Base-by-base conservation (phyloP, 2,329 filamentous ascomycete species). In the Colletotrichum lindemuthianum region DNA sequence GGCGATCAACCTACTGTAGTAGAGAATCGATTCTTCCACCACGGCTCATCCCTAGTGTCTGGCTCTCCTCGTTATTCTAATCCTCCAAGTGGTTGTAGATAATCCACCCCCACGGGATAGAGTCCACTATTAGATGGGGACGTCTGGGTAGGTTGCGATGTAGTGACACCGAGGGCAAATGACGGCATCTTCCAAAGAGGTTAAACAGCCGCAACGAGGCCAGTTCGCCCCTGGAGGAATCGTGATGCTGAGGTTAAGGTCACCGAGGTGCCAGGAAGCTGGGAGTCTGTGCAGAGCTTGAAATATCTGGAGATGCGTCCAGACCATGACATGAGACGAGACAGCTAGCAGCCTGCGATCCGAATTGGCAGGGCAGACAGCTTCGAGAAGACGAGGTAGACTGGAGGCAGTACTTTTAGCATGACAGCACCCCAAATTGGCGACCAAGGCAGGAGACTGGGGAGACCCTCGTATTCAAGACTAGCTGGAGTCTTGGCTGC, bases 121-220 rank as follows among this genome's bases (percentile, higher is more conserved):
- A 37, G 40, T 9, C 57, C 61, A 65, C 51, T 41, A 32, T 33
- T 47, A 45, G 37, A 40, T 15, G 16, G 51, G 50, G 39, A 39
- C 6, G 9, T 7, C 34, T 24, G 40, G 61, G 45, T 33, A 24
- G 51, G 16, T 13, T 16, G 40, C 45, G 51, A 65, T 65, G 51
- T 43, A 65, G 61, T 60, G 40, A 65, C 50, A 32, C 61, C 61
- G 61, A 61, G 49, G 58, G 47, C 45, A 61, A 47, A 65, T 65
- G 61, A 56, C 58, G 61, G 56, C 61, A 65, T 65, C 13, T n/a
- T 48, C 24, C 11, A 51, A 47, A 24, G 39, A 15, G 51, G 10
- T 34, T 50, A 24, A n/a, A 4, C 36, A 37, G 55, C 56, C 41
- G n/a, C 16, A 32, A 13, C 43, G 11, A 15, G 6, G 8, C 11